phyloP scores from a whole-genome alignment of 352 stramenopile genomes.

The Globisporangium spinosum region DNA sequence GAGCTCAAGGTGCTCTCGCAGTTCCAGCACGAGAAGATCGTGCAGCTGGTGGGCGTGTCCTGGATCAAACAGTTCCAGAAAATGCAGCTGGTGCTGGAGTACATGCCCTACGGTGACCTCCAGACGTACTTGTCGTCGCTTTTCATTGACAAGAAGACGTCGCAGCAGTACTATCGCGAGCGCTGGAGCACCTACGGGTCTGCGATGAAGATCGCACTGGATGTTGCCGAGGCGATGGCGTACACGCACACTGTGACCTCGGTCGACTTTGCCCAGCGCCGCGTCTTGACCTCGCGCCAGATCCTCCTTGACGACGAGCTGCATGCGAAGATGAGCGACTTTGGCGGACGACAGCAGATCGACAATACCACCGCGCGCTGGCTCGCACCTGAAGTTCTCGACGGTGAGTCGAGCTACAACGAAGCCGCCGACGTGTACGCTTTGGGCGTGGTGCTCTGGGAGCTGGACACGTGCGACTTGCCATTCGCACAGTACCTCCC shows the following conservation, averaged over 20 bases:
- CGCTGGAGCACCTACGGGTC: background rate
- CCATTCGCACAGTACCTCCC: slow-evolving; percentile 9
- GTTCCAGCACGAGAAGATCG: slow-evolving; percentile 24
- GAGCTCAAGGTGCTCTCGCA: slow-evolving; percentile 20
- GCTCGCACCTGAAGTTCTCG: slow-evolving; percentile 26
- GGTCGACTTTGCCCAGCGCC: slow-evolving; percentile 11
- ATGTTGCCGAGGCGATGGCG: slow-evolving; percentile 23
- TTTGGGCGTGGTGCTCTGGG: slow-evolving; percentile 27
- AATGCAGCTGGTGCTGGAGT: slow-evolving; percentile 23
- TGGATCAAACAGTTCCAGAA: slow-evolving; percentile 15
- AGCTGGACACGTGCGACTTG: slow-evolving; percentile 20
- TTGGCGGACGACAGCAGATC: slow-evolving; percentile 15
- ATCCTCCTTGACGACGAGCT: slow-evolving; percentile 22
- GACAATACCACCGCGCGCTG: slow-evolving; percentile 13
- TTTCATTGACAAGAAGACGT: background rate
- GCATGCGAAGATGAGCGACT: slow-evolving; percentile 28
- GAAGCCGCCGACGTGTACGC: slow-evolving; percentile 28
- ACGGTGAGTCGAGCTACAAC: slow-evolving; percentile 19
- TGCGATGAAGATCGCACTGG: slow-evolving; percentile 20
- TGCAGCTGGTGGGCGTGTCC: slow-evolving; percentile 22
- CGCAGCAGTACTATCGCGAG: background rate
- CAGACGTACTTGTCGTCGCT: slow-evolving; percentile 20
- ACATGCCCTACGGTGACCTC: slow-evolving; percentile 29
- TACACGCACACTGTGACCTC: slow-evolving; percentile 26
- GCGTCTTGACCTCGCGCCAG: slow-evolving; percentile 28